A percentile compares a stretch with the other conserved stretches of the same genome.
Conservation (phyloP, 2,329 filamentous ascomycete species). For the Diaporthe longicolla region DNA sequence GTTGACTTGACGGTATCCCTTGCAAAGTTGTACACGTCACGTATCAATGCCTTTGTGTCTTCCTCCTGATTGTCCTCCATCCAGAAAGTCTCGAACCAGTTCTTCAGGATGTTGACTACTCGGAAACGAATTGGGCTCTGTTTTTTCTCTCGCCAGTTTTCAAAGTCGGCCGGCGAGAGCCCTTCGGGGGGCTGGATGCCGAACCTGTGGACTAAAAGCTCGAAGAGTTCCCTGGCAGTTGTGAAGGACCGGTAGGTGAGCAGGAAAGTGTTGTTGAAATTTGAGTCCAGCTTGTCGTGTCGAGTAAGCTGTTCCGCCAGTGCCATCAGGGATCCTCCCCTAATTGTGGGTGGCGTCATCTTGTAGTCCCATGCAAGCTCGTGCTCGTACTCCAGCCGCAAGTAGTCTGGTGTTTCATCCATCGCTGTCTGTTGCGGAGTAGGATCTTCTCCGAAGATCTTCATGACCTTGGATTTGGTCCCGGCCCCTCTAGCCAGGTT, state of each 20-base stretch:
- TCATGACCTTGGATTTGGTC: conserved; percentile 72
- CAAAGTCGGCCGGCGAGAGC: conserved; percentile 80
- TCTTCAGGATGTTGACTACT: conserved; percentile 97
- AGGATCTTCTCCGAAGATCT: conserved; percentile 76
- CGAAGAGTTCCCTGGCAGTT: conserved; percentile 89
- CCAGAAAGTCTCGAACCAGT: conserved; percentile 99
- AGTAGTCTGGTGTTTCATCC: conserved; percentile 86
- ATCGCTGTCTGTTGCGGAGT: conserved; percentile 63
- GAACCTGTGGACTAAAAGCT: conserved; percentile 92
- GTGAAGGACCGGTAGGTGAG: conserved; percentile 98
- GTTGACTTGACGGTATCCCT: conserved; percentile 93
- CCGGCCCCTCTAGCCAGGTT: conserved; percentile 70
- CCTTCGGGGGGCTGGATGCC: conserved; percentile 92
- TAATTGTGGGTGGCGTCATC: conserved; percentile 79
- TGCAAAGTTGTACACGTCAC: conserved; percentile 91
- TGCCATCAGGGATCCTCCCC: conserved; percentile 89
- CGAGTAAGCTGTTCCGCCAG: conserved; percentile 95
- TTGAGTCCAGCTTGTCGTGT: conserved; percentile 94
- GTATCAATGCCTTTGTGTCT: conserved; percentile 85
- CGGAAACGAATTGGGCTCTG: conserved; percentile 96
- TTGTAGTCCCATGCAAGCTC: conserved; percentile 94
- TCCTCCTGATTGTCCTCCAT: conserved; percentile 90
- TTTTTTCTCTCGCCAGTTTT: conserved; percentile 92
- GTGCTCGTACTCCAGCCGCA: conserved; percentile 88
- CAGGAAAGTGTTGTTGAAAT: conserved; percentile 97